phyloP scores from a whole-genome alignment of 1,284 basidiomycete genomes.

The Xerocomus minutiporus region DNA sequence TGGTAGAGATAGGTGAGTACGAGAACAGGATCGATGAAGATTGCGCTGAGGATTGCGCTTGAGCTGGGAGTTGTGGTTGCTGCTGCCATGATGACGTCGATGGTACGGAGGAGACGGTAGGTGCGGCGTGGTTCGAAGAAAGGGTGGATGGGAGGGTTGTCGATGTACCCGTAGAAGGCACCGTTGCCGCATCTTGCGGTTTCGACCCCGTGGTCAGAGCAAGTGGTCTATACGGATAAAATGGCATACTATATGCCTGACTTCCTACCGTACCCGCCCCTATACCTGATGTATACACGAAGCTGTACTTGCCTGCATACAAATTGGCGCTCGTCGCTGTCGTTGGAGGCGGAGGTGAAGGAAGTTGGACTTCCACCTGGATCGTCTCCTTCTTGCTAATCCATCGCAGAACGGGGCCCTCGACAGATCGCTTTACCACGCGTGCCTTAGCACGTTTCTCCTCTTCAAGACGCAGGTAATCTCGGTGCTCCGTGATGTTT shows the following conservation, averaged over 20 bases:
- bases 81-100: not conserved
- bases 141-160: not conserved
- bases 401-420: constrained; percentile 73
- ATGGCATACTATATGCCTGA: constrained; percentile 24
- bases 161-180: not conserved
- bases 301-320: constrained; percentile 23
- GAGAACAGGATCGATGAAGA: constrained; percentile 4
- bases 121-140: not conserved
- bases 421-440: constrained; percentile 54
- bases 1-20: constrained; percentile 5
- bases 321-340: constrained; percentile 4
- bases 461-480: constrained; percentile 76
- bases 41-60: not conserved
- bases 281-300: constrained; percentile 21
- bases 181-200: constrained; percentile 1
- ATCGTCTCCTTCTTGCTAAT: constrained; percentile 61
- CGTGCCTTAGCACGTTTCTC: constrained; percentile 71
- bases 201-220: constrained; percentile 11
- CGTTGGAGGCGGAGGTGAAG: constrained; percentile 7
- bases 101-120: not conserved
- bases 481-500: constrained; percentile 72
- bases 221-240: constrained; percentile 21
- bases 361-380: constrained; percentile 24
- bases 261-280: constrained; percentile 12
- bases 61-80: not conserved